Conservation (phyloP, 352 stramenopile genomes). For the Phytophthora pluvialis region DNA sequence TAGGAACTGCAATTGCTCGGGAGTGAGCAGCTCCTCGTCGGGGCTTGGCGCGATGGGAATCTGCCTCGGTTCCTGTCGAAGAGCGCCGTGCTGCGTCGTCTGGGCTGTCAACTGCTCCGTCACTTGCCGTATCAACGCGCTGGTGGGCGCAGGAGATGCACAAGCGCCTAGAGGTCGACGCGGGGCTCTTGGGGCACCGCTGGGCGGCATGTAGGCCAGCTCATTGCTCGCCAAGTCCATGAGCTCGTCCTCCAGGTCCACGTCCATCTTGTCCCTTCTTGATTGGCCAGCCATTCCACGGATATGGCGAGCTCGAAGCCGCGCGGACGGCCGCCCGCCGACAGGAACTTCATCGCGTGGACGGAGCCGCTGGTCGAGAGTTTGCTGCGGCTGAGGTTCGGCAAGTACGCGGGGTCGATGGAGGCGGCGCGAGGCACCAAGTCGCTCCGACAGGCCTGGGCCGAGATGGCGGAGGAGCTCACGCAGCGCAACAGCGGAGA, state of each 20-base stretch:
- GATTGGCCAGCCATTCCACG: too few species aligned
- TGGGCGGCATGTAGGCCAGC: constrained; percentile 52
- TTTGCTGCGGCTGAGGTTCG: constrained; percentile 29
- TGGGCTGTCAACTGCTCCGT: constrained; percentile 19
- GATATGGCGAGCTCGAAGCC: constrained; percentile 19
- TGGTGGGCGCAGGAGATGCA: not conserved
- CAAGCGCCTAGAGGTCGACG: not conserved
- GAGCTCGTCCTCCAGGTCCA: constrained; percentile 65
- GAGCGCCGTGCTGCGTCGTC: constrained; percentile 12
- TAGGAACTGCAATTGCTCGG: constrained; percentile 23
- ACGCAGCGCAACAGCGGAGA: constrained; percentile 15
- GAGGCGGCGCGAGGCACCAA: constrained; percentile 22
- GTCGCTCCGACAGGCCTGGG: constrained; percentile 25
- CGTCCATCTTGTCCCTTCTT: not conserved
- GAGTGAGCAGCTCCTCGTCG: constrained; percentile 16
- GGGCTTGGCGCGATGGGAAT: not conserved
- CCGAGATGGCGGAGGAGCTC: constrained; percentile 16
- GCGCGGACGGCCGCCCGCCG: constrained; percentile 23
- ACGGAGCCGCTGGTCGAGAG: constrained; percentile 18
- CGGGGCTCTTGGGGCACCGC: not conserved
- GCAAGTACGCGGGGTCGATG: constrained; percentile 25
- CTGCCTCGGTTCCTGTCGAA: constrained; percentile 1
- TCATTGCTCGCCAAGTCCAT: constrained; percentile 74
- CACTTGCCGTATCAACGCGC: constrained; percentile 23
- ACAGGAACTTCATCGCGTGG: constrained; percentile 33